These are phyloP conservation scores for Scedosporium aurantiacum DNA, from an alignment of 2,329 filamentous ascomycete genomes.

Conservation along the genomic window DNA sequence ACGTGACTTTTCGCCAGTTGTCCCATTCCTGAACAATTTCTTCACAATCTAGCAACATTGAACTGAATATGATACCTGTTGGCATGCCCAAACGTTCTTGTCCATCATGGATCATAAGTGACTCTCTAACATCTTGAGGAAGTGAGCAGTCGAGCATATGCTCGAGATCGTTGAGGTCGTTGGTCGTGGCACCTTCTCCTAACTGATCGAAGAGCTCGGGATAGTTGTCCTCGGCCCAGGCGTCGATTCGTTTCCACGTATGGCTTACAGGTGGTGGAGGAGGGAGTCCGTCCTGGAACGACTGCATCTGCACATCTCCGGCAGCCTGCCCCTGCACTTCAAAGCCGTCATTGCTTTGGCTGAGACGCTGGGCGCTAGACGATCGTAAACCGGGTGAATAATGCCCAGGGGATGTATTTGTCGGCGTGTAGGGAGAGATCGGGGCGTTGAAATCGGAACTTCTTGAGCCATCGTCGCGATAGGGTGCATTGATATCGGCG, in stretches of 20 bases:
- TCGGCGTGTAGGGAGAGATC: conserved; percentile 28
- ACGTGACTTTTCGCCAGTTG: conserved; percentile 89
- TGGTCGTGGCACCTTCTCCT: conserved; percentile 80
- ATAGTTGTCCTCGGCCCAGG: conserved; percentile 91
- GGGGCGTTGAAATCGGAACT: conserved; percentile 20
- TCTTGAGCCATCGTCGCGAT: conserved; percentile 38
- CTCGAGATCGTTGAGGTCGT: conserved; percentile 94
- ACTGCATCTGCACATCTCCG: conserved; percentile 92
- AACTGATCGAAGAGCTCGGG: conserved; percentile 89
- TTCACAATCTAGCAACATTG: conserved; percentile 94
- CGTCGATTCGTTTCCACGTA: conserved; percentile 90
- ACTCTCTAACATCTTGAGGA: conserved; percentile 87
- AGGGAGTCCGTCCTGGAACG: conserved; percentile 82
- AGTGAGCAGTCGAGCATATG: conserved; percentile 91
- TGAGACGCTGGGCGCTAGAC: conserved; percentile 55
- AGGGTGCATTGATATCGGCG: conserved; percentile 68
- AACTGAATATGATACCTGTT: conserved; percentile 84
- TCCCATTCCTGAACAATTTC: conserved; percentile 97
- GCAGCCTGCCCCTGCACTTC: conserved; percentile 59
- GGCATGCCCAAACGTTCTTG: conserved; percentile 87
- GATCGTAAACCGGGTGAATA: conserved; percentile 89
- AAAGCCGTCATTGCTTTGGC: conserved; percentile 51
- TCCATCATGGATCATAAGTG: conserved; percentile 83
- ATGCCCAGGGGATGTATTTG: conserved; percentile 52
- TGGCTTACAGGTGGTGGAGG: conserved; percentile 79